A percentile compares a stretch with the other conserved stretches of the same genome.
Conservation (phyloP, 2,329 filamentous ascomycete species). For the Monosporascus sp. region DNA sequence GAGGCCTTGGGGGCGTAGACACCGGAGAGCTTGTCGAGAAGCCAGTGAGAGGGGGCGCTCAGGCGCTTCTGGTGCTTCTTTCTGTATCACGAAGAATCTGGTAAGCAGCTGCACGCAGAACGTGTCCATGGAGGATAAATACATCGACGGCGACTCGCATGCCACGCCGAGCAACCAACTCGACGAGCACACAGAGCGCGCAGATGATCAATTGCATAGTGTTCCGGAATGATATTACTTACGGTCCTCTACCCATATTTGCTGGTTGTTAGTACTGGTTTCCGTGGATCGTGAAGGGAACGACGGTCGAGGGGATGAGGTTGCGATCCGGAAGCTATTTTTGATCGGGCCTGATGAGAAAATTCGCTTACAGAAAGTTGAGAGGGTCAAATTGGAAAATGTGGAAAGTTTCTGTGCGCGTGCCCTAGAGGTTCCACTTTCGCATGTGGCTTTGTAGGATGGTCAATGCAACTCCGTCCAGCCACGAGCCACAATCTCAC, state of each 20-base stretch:
- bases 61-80: slow-evolving; percentile 99
- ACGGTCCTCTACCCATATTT: slow-evolving; percentile 49
- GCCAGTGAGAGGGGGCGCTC: slow-evolving; percentile 98
- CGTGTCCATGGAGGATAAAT: background rate
- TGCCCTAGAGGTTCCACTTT: background rate
- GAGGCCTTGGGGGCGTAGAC: slow-evolving; percentile 69
- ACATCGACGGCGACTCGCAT: slow-evolving; percentile 7
- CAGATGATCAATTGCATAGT: background rate
- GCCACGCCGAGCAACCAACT: background rate
- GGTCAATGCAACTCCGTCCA: background rate
- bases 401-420: background rate
- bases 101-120: slow-evolving; percentile 21
- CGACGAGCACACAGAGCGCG: background rate
- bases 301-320: background rate
- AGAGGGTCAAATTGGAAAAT: background rate
- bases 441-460: background rate
- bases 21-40: slow-evolving; percentile 98
- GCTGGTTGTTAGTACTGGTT: slow-evolving; percentile 29
- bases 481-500: background rate
- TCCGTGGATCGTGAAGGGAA: slow-evolving; percentile 19
- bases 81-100: slow-evolving; percentile 40
- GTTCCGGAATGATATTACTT: slow-evolving; percentile 28
- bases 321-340: background rate
- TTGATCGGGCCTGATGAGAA: background rate
- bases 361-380: background rate